Evolutionary conservation across 345 rosid species (phyloP), one percentile per base, ranked within the genome.

Genomic region (Turnera subulata): DNA sequence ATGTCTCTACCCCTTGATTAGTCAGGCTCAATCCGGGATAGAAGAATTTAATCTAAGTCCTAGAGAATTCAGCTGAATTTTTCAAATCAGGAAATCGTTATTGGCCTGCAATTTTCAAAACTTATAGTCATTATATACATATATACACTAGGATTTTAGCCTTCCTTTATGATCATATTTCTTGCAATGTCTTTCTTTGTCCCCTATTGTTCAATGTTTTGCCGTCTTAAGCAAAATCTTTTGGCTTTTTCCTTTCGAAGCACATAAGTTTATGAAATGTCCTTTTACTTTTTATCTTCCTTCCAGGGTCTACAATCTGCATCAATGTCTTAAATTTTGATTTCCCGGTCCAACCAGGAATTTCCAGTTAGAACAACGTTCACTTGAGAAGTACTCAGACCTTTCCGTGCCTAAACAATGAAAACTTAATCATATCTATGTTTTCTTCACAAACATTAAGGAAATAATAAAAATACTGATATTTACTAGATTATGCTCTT

Each of bases 71-170:
- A n/a, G 18, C 25, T 40, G 16, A 16, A 33, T 21, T 32, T 49
- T 13, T 0, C 48, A n/a, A 20, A 39, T 35, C 35, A 15, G 23
- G 13, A 56, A 56, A 56, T 15, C 19, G 24, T 42, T 11, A 39
- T 5, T 40, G 53, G 39, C 20, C 21, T 65, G 69, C 40, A 50
- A 56, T 50, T 65, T 64, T 65, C 62, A 56, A 6, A 20, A 29
- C 51, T 61, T 61, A n/a, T 51, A 42, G 33, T 40, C 48, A 39
- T 16, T 46, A n/a, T n/a, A n/a, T n/a, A n/a, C n/a, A n/a, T n/a
- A n/a, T n/a, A n/a, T n/a, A n/a, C n/a, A 21, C 13, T 6, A 16
- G 24, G n/a, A 45, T 20, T 12, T 44, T 44, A 5, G 1, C 9
- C 18, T 46, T 33, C 33, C 50, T 16, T 57, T 57, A 16, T 6